These are phyloP conservation scores for Cercospora beticola DNA, from an alignment of 2,329 filamentous ascomycete genomes.

Conservation along the genomic window DNA sequence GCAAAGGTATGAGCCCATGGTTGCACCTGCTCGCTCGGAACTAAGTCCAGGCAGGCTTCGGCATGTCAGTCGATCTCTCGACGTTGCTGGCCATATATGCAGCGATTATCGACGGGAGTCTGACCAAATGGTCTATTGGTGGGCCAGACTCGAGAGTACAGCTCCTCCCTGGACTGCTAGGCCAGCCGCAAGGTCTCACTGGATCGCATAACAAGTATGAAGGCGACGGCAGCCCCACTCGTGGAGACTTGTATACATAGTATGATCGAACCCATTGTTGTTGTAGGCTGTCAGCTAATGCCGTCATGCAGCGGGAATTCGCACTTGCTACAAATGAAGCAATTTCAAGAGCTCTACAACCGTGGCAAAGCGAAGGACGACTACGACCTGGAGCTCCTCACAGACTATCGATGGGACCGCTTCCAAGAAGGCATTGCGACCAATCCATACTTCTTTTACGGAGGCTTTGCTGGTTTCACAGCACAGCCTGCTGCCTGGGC, in stretches of 20 bases:
- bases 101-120: slow-evolving; percentile 36
- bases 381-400: not conserved
- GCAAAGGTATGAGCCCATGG: not conserved
- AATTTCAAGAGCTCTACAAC: slow-evolving; percentile 31
- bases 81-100: slow-evolving; percentile 38
- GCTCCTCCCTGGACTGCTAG: slow-evolving; percentile 24
- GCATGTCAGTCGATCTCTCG: slow-evolving; percentile 36
- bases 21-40: not conserved
- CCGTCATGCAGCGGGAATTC: slow-evolving; percentile 11
- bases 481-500: slow-evolving; percentile 11
- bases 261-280: not conserved
- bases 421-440: not conserved
- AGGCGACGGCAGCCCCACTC: slow-evolving; percentile 36
- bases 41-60: slow-evolving; percentile 25
- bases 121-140: slow-evolving; percentile 33
- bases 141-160: slow-evolving; percentile 21
- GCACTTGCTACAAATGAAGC: slow-evolving; percentile 21
- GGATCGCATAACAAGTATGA: slow-evolving; percentile 40
- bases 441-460: slow-evolving; percentile 37
- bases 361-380: not conserved
- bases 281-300: not conserved
- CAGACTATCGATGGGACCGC: not conserved
- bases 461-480: slow-evolving; percentile 21
- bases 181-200: slow-evolving; percentile 30
- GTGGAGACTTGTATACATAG: slow-evolving; percentile 36